Evolutionary conservation across 345 rosid species (phyloP).

Genomic region (Bruguiera sexangula): DNA sequence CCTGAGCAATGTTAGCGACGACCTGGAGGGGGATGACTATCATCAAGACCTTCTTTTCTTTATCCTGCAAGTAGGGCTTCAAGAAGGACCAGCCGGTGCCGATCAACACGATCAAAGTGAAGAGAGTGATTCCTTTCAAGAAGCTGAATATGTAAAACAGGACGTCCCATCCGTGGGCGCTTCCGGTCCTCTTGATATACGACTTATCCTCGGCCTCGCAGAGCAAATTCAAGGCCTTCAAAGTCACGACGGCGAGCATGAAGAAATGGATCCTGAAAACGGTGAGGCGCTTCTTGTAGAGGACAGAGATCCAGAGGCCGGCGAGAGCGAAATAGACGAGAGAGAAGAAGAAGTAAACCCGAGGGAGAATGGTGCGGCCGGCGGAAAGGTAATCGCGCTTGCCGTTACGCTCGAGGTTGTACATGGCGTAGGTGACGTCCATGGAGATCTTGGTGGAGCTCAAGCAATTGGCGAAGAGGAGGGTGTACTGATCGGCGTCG

Average conservation of each 20-base stretch:
- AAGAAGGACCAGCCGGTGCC: slow-evolving; percentile 96
- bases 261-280: slow-evolving; percentile 82
- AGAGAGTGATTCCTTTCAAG: slow-evolving; percentile 80
- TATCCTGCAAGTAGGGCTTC: slow-evolving; percentile 94
- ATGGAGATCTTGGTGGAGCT: slow-evolving; percentile 57
- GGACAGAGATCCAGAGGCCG: slow-evolving; percentile 66
- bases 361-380: slow-evolving; percentile 72
- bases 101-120: slow-evolving; percentile 87
- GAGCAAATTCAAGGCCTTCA: slow-evolving; percentile 66
- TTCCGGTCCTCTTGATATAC: slow-evolving; percentile 81
- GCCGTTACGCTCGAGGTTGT: slow-evolving; percentile 65
- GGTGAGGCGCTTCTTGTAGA: slow-evolving; percentile 69
- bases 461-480: slow-evolving; percentile 85
- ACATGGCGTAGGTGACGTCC: slow-evolving; percentile 82
- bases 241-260: slow-evolving; percentile 75
- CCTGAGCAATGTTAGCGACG: slow-evolving; percentile 88
- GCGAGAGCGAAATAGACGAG: slow-evolving; percentile 60
- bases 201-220: slow-evolving; percentile 95
- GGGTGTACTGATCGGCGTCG: slow-evolving; percentile 76
- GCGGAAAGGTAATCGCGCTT: slow-evolving; percentile 85
- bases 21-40: slow-evolving; percentile 95
- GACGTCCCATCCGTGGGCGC: slow-evolving; percentile 96
- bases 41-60: slow-evolving; percentile 94
- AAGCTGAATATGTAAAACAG: slow-evolving; percentile 89
- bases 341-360: slow-evolving; percentile 72